Percentiles rank a stretch among this genome's conserved stretches.
phyloP scores from a whole-genome alignment of 2,329 filamentous ascomycete genomes.

The Aspergillus alliaceus region DNA sequence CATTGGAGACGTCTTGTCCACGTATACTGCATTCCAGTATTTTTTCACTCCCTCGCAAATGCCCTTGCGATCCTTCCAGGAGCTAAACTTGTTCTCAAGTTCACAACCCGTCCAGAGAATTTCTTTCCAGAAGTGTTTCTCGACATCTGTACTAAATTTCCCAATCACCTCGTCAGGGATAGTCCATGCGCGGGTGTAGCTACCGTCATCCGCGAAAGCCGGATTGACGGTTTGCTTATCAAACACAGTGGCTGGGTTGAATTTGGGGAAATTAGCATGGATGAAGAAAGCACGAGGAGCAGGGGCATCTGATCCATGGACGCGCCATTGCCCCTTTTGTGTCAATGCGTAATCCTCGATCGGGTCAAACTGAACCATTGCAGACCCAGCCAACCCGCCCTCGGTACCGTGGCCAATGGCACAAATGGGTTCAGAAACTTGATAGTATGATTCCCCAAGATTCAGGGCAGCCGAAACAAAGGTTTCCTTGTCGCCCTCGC shows the following conservation, averaged over 20 bases:
- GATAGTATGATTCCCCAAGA: constrained; percentile 42
- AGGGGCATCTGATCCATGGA: constrained; percentile 28
- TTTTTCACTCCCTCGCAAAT: constrained; percentile 34
- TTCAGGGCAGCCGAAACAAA: constrained; percentile 48
- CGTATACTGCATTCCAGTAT: constrained; percentile 39
- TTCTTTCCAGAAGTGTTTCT: constrained; percentile 40
- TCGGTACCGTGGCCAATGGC: constrained; percentile 32
- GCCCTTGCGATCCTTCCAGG: constrained; percentile 32
- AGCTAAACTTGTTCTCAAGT: constrained; percentile 33
- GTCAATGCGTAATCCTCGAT: constrained; percentile 32
- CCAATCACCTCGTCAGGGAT: constrained; percentile 28
- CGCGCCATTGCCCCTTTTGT: constrained; percentile 22
- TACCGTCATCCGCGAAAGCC: constrained; percentile 31
- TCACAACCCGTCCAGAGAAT: constrained; percentile 41
- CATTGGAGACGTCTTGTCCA: background rate
- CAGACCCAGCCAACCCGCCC: constrained; percentile 34
- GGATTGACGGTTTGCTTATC: constrained; percentile 28
- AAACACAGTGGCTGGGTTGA: constrained; percentile 41
- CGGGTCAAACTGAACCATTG: constrained; percentile 41
- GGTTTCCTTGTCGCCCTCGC: constrained; percentile 54
- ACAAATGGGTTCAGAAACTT: constrained; percentile 39
- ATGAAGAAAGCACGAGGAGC: constrained; percentile 39
- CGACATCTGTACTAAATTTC: constrained; percentile 36
- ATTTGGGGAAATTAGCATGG: constrained; percentile 43
- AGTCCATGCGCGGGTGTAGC: constrained; percentile 34